These are phyloP conservation scores for Penicillium angulare DNA, from an alignment of 495 filamentous ascomycete species.

Conservation along the genomic window DNA sequence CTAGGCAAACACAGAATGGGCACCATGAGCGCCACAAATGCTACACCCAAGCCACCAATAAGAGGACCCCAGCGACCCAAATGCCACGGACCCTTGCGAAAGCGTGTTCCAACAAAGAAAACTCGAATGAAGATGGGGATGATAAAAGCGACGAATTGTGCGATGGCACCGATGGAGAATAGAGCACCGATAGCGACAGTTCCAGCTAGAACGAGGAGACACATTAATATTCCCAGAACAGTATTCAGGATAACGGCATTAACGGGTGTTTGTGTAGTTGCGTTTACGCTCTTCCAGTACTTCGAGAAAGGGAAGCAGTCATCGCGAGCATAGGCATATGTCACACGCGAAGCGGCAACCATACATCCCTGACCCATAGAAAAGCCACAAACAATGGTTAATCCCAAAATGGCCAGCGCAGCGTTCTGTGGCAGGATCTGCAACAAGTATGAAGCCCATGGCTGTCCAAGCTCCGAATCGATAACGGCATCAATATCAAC, in stretches of 20 bases:
- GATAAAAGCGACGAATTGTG: constrained; percentile 71
- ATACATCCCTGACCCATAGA: constrained; percentile 83
- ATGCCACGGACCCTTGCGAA: constrained; percentile 73
- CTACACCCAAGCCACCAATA: constrained; percentile 59
- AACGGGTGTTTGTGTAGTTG: constrained; percentile 65
- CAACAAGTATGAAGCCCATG: constrained; percentile 72
- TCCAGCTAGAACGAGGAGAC: constrained; percentile 70
- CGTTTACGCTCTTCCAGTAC: constrained; percentile 66
- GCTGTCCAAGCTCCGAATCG: constrained; percentile 65
- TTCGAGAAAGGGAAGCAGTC: constrained; percentile 69
- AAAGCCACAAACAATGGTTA: constrained; percentile 76
- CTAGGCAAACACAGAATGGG: constrained; percentile 73
- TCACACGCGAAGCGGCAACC: constrained; percentile 76
- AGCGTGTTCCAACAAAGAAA: constrained; percentile 69
- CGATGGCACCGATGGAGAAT: constrained; percentile 75
- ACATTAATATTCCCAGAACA: constrained; percentile 60
- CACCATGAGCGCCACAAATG: constrained; percentile 69
- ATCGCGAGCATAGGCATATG: constrained; percentile 78
- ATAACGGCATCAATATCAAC: constrained; percentile 62
- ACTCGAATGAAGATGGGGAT: constrained; percentile 73
- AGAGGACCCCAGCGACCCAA: constrained; percentile 60
- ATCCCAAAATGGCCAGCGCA: constrained; percentile 62
- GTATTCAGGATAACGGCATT: constrained; percentile 78
- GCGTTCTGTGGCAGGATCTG: constrained; percentile 66
- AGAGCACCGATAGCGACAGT: constrained; percentile 65